Evolutionary conservation across 352 stramenopile species (phyloP).

Genomic region (Saprolegnia diclina): DNA sequence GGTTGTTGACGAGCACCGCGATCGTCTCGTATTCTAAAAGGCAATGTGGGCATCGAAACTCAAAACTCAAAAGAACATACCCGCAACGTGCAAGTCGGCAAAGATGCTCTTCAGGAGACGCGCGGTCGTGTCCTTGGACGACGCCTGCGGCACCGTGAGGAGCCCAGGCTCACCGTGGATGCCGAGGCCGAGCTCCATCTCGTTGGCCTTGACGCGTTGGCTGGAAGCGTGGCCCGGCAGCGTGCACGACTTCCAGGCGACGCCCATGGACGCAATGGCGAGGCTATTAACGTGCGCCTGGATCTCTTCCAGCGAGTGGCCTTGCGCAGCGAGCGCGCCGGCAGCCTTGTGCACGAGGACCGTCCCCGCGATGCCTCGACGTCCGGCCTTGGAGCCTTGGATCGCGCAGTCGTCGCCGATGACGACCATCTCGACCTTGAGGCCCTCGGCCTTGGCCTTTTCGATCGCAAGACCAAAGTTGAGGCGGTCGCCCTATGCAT

Average conservation of each 20-base stretch:
- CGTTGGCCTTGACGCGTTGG: background rate
- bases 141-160: conserved; percentile 50
- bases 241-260: conserved; percentile 92
- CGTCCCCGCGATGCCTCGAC: conserved; percentile 94
- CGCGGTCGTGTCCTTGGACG: conserved; percentile 44
- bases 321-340: conserved; percentile 81
- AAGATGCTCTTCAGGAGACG: conserved; percentile 53
- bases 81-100: conserved; percentile 19
- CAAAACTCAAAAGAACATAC: background rate
- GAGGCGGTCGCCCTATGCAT: conserved; percentile 87
- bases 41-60: background rate
- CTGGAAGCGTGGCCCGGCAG: conserved; percentile 74
- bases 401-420: conserved; percentile 93
- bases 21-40: conserved; percentile 34
- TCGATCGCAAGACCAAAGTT: conserved; percentile 98
- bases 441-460: conserved; percentile 89
- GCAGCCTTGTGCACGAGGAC: conserved; percentile 97
- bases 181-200: conserved; percentile 92
- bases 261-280: conserved; percentile 89
- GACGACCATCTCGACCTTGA: conserved; percentile 92
- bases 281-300: conserved; percentile 61
- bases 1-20: conserved; percentile 94
- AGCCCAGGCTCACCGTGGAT: conserved; percentile 93
- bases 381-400: conserved; percentile 87
- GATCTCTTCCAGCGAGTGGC: conserved; percentile 68